Evolutionary conservation across 208 protist genomes (phyloP), one percentile per base, ranked within the genome.

Genomic region (Strigomonas culicis): DNA sequence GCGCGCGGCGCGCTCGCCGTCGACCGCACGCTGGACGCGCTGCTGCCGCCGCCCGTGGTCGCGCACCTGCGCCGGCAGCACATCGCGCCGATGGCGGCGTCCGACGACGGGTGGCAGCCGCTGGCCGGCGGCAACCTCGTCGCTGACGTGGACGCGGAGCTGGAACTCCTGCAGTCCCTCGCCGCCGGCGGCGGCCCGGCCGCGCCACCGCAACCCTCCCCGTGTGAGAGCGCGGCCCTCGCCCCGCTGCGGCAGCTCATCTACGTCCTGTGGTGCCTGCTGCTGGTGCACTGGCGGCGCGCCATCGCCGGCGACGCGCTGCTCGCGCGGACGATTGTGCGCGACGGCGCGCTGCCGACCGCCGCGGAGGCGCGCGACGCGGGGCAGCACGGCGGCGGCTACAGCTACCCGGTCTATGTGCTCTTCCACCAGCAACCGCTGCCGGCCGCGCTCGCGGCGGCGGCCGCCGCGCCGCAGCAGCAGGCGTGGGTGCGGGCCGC

Each of bases 381-480:
- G 21, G 55, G 27, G 32, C 0, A 34, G 11, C 51, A 49, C 22
- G 36, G 30, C 28, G 24, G 34, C 0, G 81, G 81, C 7, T 90
- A 72, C 70, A 80, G 70, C 17, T 81, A 77, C 30, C 62, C 57
- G 25, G 75, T 80, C 13, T 93, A 93, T 36, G 71, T 81, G 8
- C 36, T 58, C 11, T 77, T 79, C 17, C 59, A 73, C 17, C 56
- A 71, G 7, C 68, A 71, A 8, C 75, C 75, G 6, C 66, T 88
- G 8, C 81, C 83, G 10, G 68, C 67, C 15, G 69, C 68, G 24
- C 34, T 80, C 43, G 71, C 70, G 4, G 56, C 77, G 31, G 63
- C 75, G 6, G 56, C 13, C 17, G 56, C 19, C 36, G 36, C 8
- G 8, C 36, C 8, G 36, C 36, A 13, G 36, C n/a, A n/a, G n/a